Base-by-base conservation (phyloP, 2,329 filamentous ascomycete species). In the Calonectria multiphialidica region DNA sequence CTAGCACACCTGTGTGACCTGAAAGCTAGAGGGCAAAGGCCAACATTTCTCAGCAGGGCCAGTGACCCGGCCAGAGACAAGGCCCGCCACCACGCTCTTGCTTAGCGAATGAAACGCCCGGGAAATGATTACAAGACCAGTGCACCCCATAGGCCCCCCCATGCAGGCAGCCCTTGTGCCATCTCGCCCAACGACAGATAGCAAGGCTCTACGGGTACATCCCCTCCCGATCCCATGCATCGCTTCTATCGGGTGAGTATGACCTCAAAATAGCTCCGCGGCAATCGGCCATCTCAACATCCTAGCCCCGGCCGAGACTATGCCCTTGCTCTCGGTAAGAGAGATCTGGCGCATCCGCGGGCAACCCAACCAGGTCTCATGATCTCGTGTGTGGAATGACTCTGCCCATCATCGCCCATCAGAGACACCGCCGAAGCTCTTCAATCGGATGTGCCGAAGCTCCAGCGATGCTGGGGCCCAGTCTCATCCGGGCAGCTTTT, bases 51-150 rank as follows among this genome's bases (percentile, higher is more conserved):
- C 50, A 57, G 64, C 28, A 8, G n/a, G 49, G 5, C 28, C 28
- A 30, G n/a, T n/a, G n/a, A n/a, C n/a, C n/a, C n/a, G n/a, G n/a
- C 62, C 55, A 49, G 49, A 66, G 71, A 65, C 73, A 45, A 67
- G 72, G 30, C 28, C 74, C 62, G 69, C 16, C 47, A 30, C 47
- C 53, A 50, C 30, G 28, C 50, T 21, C 69, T 30, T 65, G 66
- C 55, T 49, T 71, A 70, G 69, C 72, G 75, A 73, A 74, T 78
- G 62, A 63, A 49, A 66, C 66, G 49, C 65, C 59, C 35, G 72
- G 66, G 70, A 37, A 70, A 59, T 68, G 57, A 66, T 70, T 64
- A 47, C 37, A 47, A 30, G 61, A n/a, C 35, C 13, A 42, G 40
- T 47, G 40, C 53, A 47, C 23, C 13, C 28, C 49, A 37, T 30